Percentiles rank a stretch among this genome's conserved stretches.
Conservation (phyloP, 306 rosid species). For the Lablab purpureus region DNA sequence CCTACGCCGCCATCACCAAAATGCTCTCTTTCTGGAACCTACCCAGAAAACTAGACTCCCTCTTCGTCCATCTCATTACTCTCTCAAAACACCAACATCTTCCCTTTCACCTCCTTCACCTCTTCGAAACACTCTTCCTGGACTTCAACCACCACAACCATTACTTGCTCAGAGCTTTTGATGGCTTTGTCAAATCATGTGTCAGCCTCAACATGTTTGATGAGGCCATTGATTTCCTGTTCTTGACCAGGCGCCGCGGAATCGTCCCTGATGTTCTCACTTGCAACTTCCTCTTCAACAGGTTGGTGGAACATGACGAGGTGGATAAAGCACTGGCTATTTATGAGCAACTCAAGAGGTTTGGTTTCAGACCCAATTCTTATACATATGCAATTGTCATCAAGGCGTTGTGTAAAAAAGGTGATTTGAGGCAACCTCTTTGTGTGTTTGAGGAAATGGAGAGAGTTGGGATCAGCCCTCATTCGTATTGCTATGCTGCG, state of each 20-base stretch:
- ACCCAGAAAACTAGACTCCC: conserved; percentile 62
- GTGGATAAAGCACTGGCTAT: conserved; percentile 58
- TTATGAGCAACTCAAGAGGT: conserved; percentile 69
- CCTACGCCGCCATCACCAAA: conserved; percentile 62
- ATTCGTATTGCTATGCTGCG: conserved; percentile 60
- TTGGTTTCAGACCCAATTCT: conserved; percentile 72
- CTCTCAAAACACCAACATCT: conserved; percentile 3
- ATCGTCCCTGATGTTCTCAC: conserved; percentile 63
- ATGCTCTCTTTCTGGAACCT: conserved; percentile 68
- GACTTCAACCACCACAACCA: background rate
- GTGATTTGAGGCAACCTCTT: conserved; percentile 60
- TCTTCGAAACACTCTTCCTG: conserved; percentile 51
- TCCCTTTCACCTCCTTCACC: conserved; percentile 49
- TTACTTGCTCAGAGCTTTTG: conserved; percentile 53
- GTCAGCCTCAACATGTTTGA: conserved; percentile 70
- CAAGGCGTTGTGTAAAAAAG: conserved; percentile 71
- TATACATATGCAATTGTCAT: conserved; percentile 76
- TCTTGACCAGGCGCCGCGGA: conserved; percentile 58
- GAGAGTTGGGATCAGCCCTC: conserved; percentile 57
- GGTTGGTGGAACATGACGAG: conserved; percentile 59
- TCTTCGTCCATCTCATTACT: conserved; percentile 62
- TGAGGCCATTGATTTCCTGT: conserved; percentile 70
- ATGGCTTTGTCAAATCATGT: conserved; percentile 70
- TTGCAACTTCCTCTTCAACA: conserved; percentile 75
- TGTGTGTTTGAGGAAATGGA: conserved; percentile 72